Evolutionary conservation across 2,329 filamentous ascomycete genomes (phyloP).

Genomic region (Knoxdaviesia proteae): DNA sequence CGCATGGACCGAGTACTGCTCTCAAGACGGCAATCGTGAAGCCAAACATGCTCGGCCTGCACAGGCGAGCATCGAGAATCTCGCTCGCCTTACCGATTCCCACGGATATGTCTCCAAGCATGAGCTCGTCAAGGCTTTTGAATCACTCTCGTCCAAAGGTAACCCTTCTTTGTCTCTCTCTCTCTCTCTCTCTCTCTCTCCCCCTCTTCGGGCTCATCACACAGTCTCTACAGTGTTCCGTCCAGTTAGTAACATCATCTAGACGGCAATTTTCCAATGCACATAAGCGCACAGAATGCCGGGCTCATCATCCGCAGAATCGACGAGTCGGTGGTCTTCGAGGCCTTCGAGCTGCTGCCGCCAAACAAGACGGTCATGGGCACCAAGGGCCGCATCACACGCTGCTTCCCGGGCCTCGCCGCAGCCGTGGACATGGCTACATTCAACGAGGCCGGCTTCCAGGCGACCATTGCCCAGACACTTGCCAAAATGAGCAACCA

Average conservation of each 20-base stretch:
- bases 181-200: background rate
- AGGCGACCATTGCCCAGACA: conserved; percentile 7
- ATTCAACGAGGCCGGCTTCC: conserved; percentile 6
- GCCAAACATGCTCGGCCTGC: background rate
- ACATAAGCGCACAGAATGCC: conserved; percentile 15
- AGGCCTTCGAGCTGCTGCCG: conserved; percentile 15
- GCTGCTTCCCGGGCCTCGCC: conserved; percentile 10
- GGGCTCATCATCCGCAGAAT: conserved; percentile 11
- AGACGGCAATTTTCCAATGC: conserved; percentile 8
- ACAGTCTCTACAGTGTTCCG: background rate
- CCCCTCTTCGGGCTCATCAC: background rate
- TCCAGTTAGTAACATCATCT: background rate
- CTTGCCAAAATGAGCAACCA: conserved; percentile 12
- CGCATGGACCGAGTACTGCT: background rate
- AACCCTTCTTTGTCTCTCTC: background rate
- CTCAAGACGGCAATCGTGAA: background rate
- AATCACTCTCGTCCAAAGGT: background rate
- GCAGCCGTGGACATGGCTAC: conserved; percentile 6
- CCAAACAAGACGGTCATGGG: conserved; percentile 8
- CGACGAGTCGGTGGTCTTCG: conserved; percentile 8
- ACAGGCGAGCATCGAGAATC: background rate
- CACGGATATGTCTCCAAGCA: background rate
- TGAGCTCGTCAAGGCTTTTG: background rate
- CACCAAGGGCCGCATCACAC: conserved; percentile 11
- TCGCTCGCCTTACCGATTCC: background rate